phyloP scores from a whole-genome alignment of 148 eudicot genomes.

The Chenopodium suecicum region DNA sequence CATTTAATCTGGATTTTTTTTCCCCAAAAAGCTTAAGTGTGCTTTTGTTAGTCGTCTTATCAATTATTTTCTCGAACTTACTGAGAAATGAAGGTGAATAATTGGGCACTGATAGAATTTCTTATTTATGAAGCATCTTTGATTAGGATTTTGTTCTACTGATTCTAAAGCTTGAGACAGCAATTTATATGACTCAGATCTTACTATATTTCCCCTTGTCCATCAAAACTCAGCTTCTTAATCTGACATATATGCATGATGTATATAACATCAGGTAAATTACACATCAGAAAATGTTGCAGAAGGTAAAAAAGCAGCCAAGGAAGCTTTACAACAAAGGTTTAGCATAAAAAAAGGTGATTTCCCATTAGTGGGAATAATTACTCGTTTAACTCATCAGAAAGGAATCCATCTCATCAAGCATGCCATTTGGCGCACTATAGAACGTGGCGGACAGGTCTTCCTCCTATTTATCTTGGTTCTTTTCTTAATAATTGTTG shows the following conservation, averaged over 20 bases:
- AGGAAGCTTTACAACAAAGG: slow-evolving; percentile 84
- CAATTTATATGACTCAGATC: background rate
- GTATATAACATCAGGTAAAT: slow-evolving; percentile 48
- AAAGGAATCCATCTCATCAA: slow-evolving; percentile 98
- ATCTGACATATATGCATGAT: slow-evolving; percentile 5
- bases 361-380: slow-evolving; percentile 77
- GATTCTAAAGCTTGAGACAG: background rate
- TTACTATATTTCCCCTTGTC: background rate
- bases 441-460: slow-evolving; percentile 94
- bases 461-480: background rate
- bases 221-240: slow-evolving; percentile 6
- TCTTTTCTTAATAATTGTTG: background rate
- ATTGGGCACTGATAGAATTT: too few relatives aligned
- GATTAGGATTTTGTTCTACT: slow-evolving; percentile 4
- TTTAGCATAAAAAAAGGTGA: slow-evolving; percentile 72
- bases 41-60: background rate
- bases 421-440: slow-evolving; percentile 90
- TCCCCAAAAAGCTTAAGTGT: background rate
- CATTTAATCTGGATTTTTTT: background rate
- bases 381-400: slow-evolving; percentile 95
- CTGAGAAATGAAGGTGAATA: background rate
- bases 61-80: background rate
- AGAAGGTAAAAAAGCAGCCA: slow-evolving; percentile 91
- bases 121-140: background rate
- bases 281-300: slow-evolving; percentile 84